These are phyloP conservation scores for Fraxinus anomala DNA, from an alignment of 257 asterid species.

Conservation along the genomic window DNA sequence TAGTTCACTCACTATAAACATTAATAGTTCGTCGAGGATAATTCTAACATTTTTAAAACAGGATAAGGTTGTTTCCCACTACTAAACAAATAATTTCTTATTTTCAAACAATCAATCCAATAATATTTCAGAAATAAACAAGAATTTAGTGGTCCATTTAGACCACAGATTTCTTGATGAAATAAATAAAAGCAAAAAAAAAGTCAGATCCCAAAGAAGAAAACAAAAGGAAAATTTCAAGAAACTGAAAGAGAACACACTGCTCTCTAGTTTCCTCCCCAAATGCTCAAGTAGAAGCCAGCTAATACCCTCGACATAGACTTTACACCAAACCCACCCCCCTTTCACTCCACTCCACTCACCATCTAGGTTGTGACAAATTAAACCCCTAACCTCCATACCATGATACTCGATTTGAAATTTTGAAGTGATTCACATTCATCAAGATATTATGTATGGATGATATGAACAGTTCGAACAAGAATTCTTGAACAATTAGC, in stretches of 20 bases:
- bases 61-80: no score
- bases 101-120: not conserved
- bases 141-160: not conserved
- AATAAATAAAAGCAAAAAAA: not conserved
- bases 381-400: not conserved
- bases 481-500: no score
- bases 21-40: no score
- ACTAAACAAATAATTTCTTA: no score
- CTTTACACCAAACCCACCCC: slow-evolving; percentile 41
- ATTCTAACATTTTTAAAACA: no score
- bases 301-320: slow-evolving; percentile 44
- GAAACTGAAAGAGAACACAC: not conserved
- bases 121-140: not conserved
- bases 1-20: no score
- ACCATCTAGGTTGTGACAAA: not conserved
- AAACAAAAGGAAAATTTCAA: slow-evolving; percentile 15
- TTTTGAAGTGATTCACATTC: no score
- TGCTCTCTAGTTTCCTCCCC: not conserved
- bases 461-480: no score
- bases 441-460: no score
- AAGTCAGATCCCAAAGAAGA: not conserved
- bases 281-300: slow-evolving; percentile 34
- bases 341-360: not conserved
- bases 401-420: no score
- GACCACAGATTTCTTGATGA: not conserved